Base-by-base conservation (phyloP, 2,329 filamentous ascomycete species). In the Aspergillus udagawae region DNA sequence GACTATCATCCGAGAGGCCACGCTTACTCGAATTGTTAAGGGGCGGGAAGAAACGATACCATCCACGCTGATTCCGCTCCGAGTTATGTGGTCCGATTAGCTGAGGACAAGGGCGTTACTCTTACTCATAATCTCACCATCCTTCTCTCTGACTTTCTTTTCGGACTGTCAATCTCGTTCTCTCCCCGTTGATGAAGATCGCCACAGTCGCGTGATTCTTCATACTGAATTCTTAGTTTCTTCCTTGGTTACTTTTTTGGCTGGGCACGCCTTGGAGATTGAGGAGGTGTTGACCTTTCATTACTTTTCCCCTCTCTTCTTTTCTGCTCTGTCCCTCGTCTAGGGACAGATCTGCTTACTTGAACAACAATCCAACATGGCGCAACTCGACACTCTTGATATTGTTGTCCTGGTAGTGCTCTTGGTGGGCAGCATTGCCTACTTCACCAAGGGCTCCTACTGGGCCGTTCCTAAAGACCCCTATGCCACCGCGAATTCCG, bases 401-500 rank as follows among this genome's bases (percentile, higher is more conserved):
- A 83, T 97, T 68, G 77, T 96, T 69, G 94, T 99, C 82, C 89
- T 99, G 65, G 85, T 86, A 61, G 85, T 85, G 57, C 88, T 99
- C 67, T 83, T 97, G 55, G 75, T 95, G 57, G 94, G 91, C 65
- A 97, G 92, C 50, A 74, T 92, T 60, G 94, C 93, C 71, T 99
- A 97, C 79, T 96, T 99, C 79, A 97, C 94, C 65, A 99, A 99
- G 75, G 94, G 94, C 70, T 94, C 88, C 63, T 87, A 94, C 75
- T 99, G 70, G 70, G 92, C 85, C 28, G 83, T 96, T 53, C 83
- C 84, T 64, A 94, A 94, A 73, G 92, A 97, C 73, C 91, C 93
- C 25, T 96, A 96, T 75, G 90, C 90, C 65, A 85, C 82, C 68
- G 86, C 89, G 52, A 85, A 91, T 67, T 60, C 65, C 23, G 60